Conservation (phyloP, 257 asterid species). For the Solanum sparsipilum region DNA sequence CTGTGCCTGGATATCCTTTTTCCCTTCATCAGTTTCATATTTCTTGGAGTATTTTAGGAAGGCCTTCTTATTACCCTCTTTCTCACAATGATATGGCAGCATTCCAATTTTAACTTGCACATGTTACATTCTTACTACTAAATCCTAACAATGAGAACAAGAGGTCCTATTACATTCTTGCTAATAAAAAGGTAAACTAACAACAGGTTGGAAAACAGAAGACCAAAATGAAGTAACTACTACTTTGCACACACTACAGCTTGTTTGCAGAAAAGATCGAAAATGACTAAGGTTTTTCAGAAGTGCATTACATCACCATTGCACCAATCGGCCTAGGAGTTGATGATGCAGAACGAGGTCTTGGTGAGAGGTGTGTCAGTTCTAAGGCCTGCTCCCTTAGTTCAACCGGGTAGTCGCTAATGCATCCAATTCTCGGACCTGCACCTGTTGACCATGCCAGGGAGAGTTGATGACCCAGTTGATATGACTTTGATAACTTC, state of each 20-base stretch:
- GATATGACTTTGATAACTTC: slow-evolving; percentile 63
- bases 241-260: slow-evolving; percentile 2
- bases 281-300: background rate
- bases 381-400: slow-evolving; percentile 79
- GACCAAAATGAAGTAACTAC: background rate
- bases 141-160: background rate
- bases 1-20: no score
- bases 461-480: slow-evolving; percentile 66
- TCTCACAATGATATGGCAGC: background rate
- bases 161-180: background rate
- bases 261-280: background rate
- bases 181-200: background rate
- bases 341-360: slow-evolving; percentile 10
- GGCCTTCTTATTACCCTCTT: background rate
- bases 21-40: no score
- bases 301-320: slow-evolving; percentile 2
- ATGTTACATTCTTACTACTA: background rate
- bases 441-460: slow-evolving; percentile 76
- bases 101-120: background rate
- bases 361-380: slow-evolving; percentile 72
- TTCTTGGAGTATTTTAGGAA: no score
- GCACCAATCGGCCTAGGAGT: slow-evolving; percentile 24
- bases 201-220: background rate
- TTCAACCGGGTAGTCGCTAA: slow-evolving; percentile 81
- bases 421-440: slow-evolving; percentile 90